These are phyloP conservation scores for Drechslerella coelobrocha DNA, from an alignment of 2,329 filamentous ascomycete species.

Conservation along the genomic window DNA sequence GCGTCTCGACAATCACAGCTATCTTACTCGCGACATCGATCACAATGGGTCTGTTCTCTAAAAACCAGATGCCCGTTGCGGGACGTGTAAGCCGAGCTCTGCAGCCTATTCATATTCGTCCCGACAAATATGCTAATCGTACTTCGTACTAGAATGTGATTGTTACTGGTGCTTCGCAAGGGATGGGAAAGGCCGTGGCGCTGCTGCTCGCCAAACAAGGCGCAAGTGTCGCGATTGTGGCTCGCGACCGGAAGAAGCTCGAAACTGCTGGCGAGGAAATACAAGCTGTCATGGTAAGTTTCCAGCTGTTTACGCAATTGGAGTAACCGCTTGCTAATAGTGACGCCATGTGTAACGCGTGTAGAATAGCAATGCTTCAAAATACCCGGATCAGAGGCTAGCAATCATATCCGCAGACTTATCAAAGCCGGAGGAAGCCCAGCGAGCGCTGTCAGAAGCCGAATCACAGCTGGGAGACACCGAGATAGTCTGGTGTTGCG, in stretches of 20 bases:
- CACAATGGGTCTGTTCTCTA: conserved; percentile 74
- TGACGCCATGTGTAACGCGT: not conserved
- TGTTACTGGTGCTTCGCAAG: conserved; percentile 89
- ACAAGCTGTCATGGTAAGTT: conserved; percentile 61
- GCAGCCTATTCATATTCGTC: conserved; percentile 5
- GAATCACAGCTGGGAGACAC: conserved; percentile 62
- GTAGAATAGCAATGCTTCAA: conserved; percentile 62
- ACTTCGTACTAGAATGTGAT: conserved; percentile 72
- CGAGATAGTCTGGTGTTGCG: conserved; percentile 86
- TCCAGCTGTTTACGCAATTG: conserved; percentile 13
- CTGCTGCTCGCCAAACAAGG: conserved; percentile 79
- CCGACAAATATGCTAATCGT: conserved; percentile 46
- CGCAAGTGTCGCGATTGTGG: conserved; percentile 83
- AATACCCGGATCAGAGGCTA: conserved; percentile 76
- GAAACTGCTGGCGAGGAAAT: conserved; percentile 72
- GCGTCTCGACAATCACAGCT: conserved; percentile 26
- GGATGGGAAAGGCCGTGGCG: conserved; percentile 81
- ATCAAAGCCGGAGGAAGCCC: conserved; percentile 70
- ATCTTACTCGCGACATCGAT: conserved; percentile 32
- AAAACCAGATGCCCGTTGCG: conserved; percentile 81
- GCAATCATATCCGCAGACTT: conserved; percentile 84
- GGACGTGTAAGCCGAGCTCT: conserved; percentile 69
- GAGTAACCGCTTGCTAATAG: too few species aligned
- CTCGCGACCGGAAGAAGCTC: conserved; percentile 78
- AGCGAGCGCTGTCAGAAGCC: conserved; percentile 17